Percentiles rank a stretch among this genome's conserved stretches.
Evolutionary conservation across 495 filamentous ascomycete species (phyloP).

Genomic region (Letharia lupina): DNA sequence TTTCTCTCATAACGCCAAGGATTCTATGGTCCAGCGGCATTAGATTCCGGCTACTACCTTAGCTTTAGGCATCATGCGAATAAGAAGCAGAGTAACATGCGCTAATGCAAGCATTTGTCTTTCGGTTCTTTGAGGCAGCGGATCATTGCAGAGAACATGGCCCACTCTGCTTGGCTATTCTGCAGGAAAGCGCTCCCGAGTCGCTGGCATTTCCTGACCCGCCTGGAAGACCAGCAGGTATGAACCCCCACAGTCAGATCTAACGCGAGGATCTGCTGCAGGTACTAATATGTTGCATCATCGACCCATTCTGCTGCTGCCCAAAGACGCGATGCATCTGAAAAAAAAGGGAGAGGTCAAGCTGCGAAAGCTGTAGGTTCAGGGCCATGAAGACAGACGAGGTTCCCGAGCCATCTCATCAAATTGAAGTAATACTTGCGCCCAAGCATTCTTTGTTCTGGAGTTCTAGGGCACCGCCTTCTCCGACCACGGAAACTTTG

Average conservation of each 20-base stretch:
- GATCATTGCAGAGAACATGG: not conserved
- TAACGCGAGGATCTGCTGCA: not conserved
- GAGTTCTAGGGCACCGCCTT: not conserved
- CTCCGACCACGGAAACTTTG: not conserved
- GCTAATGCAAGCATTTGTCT: not conserved
- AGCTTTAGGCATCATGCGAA: too few species aligned
- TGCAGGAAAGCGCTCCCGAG: not conserved
- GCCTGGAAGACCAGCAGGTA: too few species aligned
- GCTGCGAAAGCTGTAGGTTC: too few species aligned
- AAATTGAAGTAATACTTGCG: not conserved
- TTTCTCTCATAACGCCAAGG: too few species aligned
- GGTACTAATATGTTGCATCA: not conserved
- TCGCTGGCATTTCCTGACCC: not conserved
- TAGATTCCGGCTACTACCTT: too few species aligned
- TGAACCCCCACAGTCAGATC: too few species aligned
- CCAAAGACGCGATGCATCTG: not conserved
- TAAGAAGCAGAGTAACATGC: not conserved
- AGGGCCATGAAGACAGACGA: not conserved
- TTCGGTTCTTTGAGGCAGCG: not conserved
- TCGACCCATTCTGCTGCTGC: not conserved
- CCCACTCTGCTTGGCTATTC: not conserved
- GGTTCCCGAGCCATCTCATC: not conserved
- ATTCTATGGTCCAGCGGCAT: too few species aligned
- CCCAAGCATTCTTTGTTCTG: not conserved
- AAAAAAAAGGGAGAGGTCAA: too few species aligned